Conservation (phyloP, 2,329 filamentous ascomycete genomes). For the Ophiocordyceps camponoti-floridani region DNA sequence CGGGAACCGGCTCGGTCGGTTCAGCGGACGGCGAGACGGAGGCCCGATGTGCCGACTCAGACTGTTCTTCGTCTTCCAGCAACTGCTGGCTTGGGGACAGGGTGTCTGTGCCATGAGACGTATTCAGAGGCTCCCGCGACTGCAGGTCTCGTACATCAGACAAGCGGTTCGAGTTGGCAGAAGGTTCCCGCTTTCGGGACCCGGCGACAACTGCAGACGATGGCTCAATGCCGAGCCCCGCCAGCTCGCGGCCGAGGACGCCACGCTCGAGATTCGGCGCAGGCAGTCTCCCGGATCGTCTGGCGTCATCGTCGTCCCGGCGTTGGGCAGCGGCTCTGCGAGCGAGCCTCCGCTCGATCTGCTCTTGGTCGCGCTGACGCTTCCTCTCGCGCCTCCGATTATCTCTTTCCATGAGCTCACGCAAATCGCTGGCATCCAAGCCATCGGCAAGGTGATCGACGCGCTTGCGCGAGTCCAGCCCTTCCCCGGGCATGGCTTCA, state of each 20-base stretch:
- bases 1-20: constrained; percentile 7
- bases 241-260: constrained; percentile 37
- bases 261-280: constrained; percentile 41
- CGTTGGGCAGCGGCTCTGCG: constrained; percentile 49
- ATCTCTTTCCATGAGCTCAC: constrained; percentile 83
- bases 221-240: constrained; percentile 38
- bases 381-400: constrained; percentile 63
- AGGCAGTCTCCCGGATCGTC: constrained; percentile 29
- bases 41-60: background rate
- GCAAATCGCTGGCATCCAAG: constrained; percentile 65
- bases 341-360: constrained; percentile 44
- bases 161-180: constrained; percentile 7
- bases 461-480: constrained; percentile 40
- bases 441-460: constrained; percentile 64
- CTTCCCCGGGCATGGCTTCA: constrained; percentile 41
- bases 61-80: background rate
- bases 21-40: background rate
- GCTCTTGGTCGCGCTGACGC: constrained; percentile 47
- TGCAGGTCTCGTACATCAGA: constrained; percentile 6
- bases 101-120: constrained; percentile 14
- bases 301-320: constrained; percentile 36
- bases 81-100: constrained; percentile 3
- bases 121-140: constrained; percentile 8
- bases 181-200: constrained; percentile 24
- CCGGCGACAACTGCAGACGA: constrained; percentile 37